Evolutionary conservation across 2,329 filamentous ascomycete species (phyloP), one percentile per base, ranked within the genome.

Genomic region (Ophiostoma populinum): DNA sequence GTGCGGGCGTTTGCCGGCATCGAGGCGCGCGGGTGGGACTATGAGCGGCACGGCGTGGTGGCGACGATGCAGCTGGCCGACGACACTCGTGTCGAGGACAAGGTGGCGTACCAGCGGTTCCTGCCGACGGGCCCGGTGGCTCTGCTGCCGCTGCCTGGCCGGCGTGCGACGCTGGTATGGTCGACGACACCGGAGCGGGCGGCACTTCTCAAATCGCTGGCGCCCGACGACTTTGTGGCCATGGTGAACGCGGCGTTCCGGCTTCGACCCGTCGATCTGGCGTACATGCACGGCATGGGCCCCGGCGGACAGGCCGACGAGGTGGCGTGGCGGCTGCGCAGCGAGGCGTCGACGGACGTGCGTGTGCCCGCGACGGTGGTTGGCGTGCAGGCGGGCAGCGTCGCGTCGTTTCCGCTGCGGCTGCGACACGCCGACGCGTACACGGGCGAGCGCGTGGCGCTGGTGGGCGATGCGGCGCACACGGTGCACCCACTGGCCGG

Each of bases 221-320:
- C 74, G 0, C 54, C 74, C 0, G 59, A 62, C 32, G 80, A 92
- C 50, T 92, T 98, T 49, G 59, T 76, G 12, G 76, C 83, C 21
- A 78, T 87, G 67, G 80, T 98, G 45, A 95, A 98, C 51, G 85
- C 87, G 1, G 90, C 83, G 1, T 94, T 98, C 61, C 74, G 85
- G 10, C 66, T 98, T 13, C 67, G 68, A 39, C 67, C 78, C 12
- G 71, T 79, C 2, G 90, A 98, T 53, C 60, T 98, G 5, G 67
- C 70, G 26, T 95, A 81, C 56, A 74, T 95, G 63, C 78, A 92
- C 55, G 73, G 67, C 1, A 62, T 68, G 45, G 40, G 56, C 3
- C 20, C 56, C 5, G 32, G 25, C 24, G 36, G 32, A 5, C 35
- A 39, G 34, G 16, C 8, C 11, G 42, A 42, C 28, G 42, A 85